Evolutionary conservation across 352 stramenopile genomes (phyloP).

Genomic region (Phytophthora multivora): DNA sequence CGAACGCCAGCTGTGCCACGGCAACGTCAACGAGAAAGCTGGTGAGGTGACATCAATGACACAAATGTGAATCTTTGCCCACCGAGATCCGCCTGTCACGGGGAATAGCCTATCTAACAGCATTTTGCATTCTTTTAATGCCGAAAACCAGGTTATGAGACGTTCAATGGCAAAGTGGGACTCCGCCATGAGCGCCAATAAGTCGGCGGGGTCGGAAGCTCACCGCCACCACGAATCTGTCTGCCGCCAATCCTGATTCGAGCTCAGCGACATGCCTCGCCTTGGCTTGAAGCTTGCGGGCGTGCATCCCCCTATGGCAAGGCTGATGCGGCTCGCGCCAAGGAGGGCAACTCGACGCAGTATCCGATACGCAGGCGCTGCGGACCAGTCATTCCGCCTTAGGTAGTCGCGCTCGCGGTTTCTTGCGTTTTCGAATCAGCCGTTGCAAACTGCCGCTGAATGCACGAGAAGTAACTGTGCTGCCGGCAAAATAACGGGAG

Average conservation of each 20-base stretch:
- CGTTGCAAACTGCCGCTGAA: constrained; percentile 1
- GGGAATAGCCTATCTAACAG: neutral
- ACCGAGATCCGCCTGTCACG: constrained; percentile 15
- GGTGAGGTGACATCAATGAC: neutral
- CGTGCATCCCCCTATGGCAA: constrained; percentile 1
- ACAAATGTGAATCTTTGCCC: neutral
- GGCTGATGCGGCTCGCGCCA: neutral
- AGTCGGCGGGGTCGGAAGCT: constrained; percentile 14
- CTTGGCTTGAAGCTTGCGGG: constrained; percentile 6
- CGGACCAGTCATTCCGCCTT: constrained; percentile 1
- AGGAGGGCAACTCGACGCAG: too few relatives aligned
- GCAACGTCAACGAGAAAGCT: constrained; percentile 11
- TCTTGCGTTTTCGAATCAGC: constrained; percentile 6
- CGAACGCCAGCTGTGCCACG: constrained; percentile 9
- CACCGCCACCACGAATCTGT: constrained; percentile 14
- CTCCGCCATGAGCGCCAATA: constrained; percentile 2
- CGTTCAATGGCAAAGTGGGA: constrained; percentile 18
- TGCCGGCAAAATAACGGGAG: too few relatives aligned
- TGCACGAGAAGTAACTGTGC: neutral
- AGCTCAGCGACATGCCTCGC: constrained; percentile 23
- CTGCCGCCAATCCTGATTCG: constrained; percentile 18
- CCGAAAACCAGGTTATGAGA: constrained; percentile 12
- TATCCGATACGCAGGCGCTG: neutral
- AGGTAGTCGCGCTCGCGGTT: constrained; percentile 10
- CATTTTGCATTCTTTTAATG: constrained; percentile 10